A percentile compares a stretch with the other conserved stretches of the same genome.
Conservation (phyloP, 768 basidiomycete species). For the Amanita pseudoporphyria region DNA sequence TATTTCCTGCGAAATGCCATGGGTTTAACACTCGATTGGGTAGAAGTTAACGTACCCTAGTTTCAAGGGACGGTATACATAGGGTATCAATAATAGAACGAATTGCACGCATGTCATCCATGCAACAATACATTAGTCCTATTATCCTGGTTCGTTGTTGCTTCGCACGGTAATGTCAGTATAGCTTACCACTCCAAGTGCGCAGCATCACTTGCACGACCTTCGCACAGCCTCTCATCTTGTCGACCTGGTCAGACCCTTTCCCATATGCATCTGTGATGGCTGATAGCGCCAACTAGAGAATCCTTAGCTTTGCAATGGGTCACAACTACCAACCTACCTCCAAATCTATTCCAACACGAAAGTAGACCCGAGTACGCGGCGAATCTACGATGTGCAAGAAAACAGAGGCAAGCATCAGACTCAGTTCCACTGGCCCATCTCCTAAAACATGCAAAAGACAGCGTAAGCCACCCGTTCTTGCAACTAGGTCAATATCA, state of each 20-base stretch:
- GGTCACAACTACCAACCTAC: constrained; percentile 29
- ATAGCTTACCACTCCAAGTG: constrained; percentile 82
- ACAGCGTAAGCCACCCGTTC: constrained; percentile 78
- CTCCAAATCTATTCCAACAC: constrained; percentile 84
- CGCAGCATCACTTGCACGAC: constrained; percentile 78
- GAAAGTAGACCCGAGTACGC: constrained; percentile 64
- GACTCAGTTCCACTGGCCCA: constrained; percentile 74
- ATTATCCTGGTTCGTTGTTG: background rate
- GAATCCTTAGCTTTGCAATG: background rate
- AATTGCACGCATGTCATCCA: constrained; percentile 82
- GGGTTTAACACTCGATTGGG: background rate
- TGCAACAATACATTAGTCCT: constrained; percentile 90
- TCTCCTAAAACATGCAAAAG: constrained; percentile 85
- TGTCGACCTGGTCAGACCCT: constrained; percentile 65
- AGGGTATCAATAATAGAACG: constrained; percentile 78
- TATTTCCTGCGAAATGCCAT: constrained; percentile 53
- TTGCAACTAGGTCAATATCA: constrained; percentile 74
- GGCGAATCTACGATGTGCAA: constrained; percentile 82
- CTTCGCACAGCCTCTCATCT: constrained; percentile 67
- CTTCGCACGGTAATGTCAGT: background rate
- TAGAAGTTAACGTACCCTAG: constrained; percentile 47
- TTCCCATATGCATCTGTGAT: constrained; percentile 93
- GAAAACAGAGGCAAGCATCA: constrained; percentile 71
- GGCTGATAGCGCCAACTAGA: constrained; percentile 74
- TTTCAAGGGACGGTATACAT: constrained; percentile 79